A percentile compares a stretch with the other conserved stretches of the same genome.
These are phyloP conservation scores for Quercus ilex DNA, from an alignment of 306 rosid genomes.

Conservation along the genomic window DNA sequence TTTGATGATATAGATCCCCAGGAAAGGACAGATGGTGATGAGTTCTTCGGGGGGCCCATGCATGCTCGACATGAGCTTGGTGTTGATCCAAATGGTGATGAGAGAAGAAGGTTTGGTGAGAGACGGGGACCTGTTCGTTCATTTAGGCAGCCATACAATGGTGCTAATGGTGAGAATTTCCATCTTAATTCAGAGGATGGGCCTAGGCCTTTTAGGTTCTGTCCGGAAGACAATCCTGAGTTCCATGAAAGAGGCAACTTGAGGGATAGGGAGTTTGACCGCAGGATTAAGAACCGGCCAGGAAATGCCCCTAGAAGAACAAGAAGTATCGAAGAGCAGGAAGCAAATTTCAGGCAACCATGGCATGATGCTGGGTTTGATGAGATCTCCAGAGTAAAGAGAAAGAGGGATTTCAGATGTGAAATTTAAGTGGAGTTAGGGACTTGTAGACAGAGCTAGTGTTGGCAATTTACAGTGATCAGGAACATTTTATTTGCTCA, in stretches of 20 bases:
- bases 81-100: slow-evolving; percentile 66
- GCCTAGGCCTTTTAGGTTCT: slow-evolving; percentile 61
- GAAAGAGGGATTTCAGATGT: slow-evolving; percentile 60
- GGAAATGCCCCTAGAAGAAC: slow-evolving; percentile 64
- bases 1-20: slow-evolving; percentile 61
- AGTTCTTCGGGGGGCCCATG: slow-evolving; percentile 63
- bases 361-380: slow-evolving; percentile 73
- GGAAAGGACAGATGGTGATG: slow-evolving; percentile 55
- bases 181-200: slow-evolving; percentile 61
- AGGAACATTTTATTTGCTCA: slow-evolving; percentile 2
- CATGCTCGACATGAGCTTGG: slow-evolving; percentile 55
- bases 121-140: slow-evolving; percentile 69
- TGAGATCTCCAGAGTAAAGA: slow-evolving; percentile 63
- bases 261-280: slow-evolving; percentile 69
- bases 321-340: slow-evolving; percentile 72
- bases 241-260: slow-evolving; percentile 75
- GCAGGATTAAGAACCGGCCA: slow-evolving; percentile 60
- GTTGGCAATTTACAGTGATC: slow-evolving; percentile 2
- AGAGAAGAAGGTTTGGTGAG: slow-evolving; percentile 70
- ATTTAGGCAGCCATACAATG: slow-evolving; percentile 65
- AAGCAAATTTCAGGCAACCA: slow-evolving; percentile 62
- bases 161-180: slow-evolving; percentile 53
- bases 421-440: neutral
- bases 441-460: neutral
- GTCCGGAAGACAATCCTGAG: slow-evolving; percentile 58